Base-by-base conservation (phyloP, 1,284 basidiomycete species). In the Apiotrichum veenhuisii region DNA sequence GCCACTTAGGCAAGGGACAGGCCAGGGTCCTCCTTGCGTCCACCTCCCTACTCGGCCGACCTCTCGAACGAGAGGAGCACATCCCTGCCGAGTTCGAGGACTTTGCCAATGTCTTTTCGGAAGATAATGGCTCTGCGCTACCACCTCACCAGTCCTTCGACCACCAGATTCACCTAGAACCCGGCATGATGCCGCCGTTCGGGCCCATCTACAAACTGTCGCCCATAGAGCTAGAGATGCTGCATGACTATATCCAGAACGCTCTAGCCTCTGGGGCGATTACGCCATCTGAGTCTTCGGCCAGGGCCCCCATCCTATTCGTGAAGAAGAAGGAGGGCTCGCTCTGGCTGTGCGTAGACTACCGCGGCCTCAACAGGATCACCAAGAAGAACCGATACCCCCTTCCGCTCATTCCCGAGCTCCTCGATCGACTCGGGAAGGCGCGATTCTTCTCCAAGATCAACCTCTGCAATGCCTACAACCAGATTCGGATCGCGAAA, bases 331-430 rank as follows among this genome's bases (percentile, higher is more conserved):
- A 82, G 63, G 77, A 79, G 58, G 77, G 80, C 2, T 54, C 59
- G 0, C 64, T 79, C 0, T 63, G 76, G 0, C 70, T 80, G 0
- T 79, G 78, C 54, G 71, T 80, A 0, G 78, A 83, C 58, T 83
- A 79, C 64, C 64, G 76, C 0, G 68, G 70, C 7, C 71, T 83
- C 23, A 83, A 83, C 59, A 43, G 52, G 0, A 59, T 73, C n/a
- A 81, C 76, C 0, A 57, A 72, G 3, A 80, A 80, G 61, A 75
- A 80, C 22, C 58, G 59, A 2, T 64, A 69, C 53, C 65, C 65
- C 1, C 57, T 74, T 1, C 66, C 64, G 0, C 59, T 63, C 7
- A 68, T 69, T 20, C 9, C 44, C 1, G 66, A 71, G 25, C 52
- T 65, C 0, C 59, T 78, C 4, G 63, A 74, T 49, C 50, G 59